These are phyloP conservation scores for Nigrospora oryzae DNA, from an alignment of 2,329 filamentous ascomycete genomes.

Conservation along the genomic window DNA sequence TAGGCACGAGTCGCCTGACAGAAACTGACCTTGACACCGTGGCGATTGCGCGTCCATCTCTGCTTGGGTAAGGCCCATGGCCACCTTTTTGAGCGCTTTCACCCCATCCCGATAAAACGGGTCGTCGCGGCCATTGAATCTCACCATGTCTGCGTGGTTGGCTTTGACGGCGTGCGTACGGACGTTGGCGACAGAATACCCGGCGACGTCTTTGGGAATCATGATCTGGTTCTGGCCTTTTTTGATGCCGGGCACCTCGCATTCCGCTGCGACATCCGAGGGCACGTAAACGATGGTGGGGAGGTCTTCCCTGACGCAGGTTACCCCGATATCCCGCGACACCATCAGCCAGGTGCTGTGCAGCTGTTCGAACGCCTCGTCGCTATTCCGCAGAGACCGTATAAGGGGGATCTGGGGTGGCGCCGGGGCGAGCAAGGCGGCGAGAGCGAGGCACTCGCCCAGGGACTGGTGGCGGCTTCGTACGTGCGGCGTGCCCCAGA, in stretches of 20 bases:
- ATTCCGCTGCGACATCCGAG: not conserved
- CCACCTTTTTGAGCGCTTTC: too few species aligned
- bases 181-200: not conserved
- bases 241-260: not conserved
- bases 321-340: slow-evolving; percentile 1
- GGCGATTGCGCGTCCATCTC: not conserved
- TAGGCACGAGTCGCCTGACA: too few species aligned
- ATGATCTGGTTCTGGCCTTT: not conserved
- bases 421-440: not conserved
- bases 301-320: slow-evolving; percentile 1
- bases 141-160: slow-evolving; percentile 1
- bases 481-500: slow-evolving; percentile 2
- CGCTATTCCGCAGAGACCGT: not conserved
- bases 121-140: slow-evolving; percentile 2
- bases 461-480: not conserved
- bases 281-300: not conserved
- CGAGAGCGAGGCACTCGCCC: not conserved
- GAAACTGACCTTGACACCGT: not conserved
- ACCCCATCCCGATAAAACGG: not conserved
- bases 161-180: slow-evolving; percentile 1
- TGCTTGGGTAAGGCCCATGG: not conserved
- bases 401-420: not conserved
- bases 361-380: not conserved
- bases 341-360: not conserved
- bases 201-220: not conserved